Evolutionary conservation across 495 filamentous ascomycete species (phyloP).

Genomic region (Pseudevernia furfuracea): DNA sequence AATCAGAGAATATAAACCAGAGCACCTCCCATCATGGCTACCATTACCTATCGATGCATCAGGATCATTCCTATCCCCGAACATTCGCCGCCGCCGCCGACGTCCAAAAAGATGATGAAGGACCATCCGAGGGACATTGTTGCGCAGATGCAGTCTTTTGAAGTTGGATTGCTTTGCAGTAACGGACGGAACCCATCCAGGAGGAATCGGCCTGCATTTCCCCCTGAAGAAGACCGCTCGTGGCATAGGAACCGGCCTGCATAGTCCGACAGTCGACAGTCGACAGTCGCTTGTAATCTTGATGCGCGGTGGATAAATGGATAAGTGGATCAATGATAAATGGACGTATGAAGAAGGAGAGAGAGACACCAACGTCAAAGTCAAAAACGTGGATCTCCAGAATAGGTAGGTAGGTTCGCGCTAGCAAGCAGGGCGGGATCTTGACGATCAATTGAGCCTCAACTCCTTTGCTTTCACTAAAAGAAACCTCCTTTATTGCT

Average conservation of each 20-base stretch:
- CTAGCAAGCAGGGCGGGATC: constrained; percentile 2
- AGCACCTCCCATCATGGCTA: not conserved
- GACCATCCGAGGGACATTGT: not conserved
- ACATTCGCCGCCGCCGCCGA: not conserved
- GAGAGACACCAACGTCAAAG: not conserved
- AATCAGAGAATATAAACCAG: not conserved
- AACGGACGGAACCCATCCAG: not conserved
- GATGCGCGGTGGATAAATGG: not conserved
- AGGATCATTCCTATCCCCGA: not conserved
- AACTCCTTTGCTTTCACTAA: constrained; percentile 1
- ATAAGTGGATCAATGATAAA: no score
- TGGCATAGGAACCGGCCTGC: not conserved
- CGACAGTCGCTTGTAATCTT: not conserved
- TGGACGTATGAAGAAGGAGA: not conserved
- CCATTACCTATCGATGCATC: not conserved
- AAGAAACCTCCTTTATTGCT: not conserved
- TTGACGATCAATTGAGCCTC: constrained; percentile 15
- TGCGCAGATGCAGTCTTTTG: not conserved
- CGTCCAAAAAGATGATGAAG: not conserved
- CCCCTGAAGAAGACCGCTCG: not conserved
- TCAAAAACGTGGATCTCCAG: constrained; percentile 7
- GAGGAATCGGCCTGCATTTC: not conserved
- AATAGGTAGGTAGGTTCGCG: not conserved
- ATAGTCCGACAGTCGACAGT: no score
- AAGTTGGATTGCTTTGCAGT: not conserved